Conservation (phyloP, 768 basidiomycete genomes). For the Lactifluus pinguis region DNA sequence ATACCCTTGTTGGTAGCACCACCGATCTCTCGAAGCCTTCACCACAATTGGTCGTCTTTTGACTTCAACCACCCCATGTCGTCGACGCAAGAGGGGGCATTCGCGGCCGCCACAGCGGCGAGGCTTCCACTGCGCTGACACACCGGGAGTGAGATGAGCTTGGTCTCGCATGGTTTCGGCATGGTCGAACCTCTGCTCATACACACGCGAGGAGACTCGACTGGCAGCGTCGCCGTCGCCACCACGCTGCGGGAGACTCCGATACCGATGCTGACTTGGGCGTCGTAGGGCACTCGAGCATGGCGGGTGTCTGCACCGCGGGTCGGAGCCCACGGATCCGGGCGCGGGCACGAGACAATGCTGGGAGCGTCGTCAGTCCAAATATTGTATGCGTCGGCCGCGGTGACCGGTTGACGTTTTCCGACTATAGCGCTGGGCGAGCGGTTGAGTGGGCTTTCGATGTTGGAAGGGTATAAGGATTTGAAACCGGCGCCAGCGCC, state of each 20-base stretch:
- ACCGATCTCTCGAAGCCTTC: background rate
- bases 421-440: too few species aligned
- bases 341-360: background rate
- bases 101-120: background rate
- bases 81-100: background rate
- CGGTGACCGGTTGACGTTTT: too few species aligned
- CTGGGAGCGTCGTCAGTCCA: background rate
- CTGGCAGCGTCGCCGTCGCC: conserved; percentile 16
- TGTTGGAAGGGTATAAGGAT: too few species aligned
- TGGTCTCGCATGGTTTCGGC: background rate
- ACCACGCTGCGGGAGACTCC: background rate
- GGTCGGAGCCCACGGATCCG: conserved; percentile 26
- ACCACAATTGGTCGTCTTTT: background rate
- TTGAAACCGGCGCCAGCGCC: too few species aligned
- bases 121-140: conserved; percentile 2
- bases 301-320: conserved; percentile 41
- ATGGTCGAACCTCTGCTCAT: conserved; percentile 27
- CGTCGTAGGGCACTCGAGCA: conserved; percentile 21
- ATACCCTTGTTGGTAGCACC: conserved; percentile 15
- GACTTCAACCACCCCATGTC: background rate
- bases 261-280: background rate
- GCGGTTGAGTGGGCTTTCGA: too few species aligned
- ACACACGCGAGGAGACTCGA: conserved; percentile 23
- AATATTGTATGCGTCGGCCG: too few species aligned
- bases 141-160: conserved; percentile 7